Base-by-base conservation (phyloP, 176 grass and related monocot genomes). In the Raddia distichophylla region DNA sequence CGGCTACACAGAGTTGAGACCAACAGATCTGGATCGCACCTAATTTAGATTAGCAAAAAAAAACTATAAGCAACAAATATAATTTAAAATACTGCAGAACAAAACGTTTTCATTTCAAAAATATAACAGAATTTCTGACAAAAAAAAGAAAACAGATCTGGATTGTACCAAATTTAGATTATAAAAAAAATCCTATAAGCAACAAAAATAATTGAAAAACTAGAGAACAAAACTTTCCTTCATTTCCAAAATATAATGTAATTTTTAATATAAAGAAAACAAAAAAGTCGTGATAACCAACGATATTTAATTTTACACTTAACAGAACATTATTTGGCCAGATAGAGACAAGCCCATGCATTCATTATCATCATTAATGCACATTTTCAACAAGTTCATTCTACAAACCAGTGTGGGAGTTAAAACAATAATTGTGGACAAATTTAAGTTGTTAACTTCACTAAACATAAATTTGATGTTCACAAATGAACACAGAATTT, bases 21-120 rank as follows among this genome's bases (percentile, higher is more conserved):
- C 78, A 98, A 87, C 54, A 98, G 82, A 48, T 93, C 88, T 49
- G 93, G 67, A 69, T 98, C 85, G 5, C 96, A 98, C 96, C 96
- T 98, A 73, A 74, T 70, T 80, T 72, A 89, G 55, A 22, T 73
- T 73, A 81, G 73, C 48, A 62, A 74, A 69, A 89, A 89, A 80
- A 80, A 74, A 74, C 52, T 34, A 46, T 80, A 60, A 78, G 50
- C 32, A 87, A 40, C 3, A n/a, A 80, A 60, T 85, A 65, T 75
- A 14, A 83, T 83, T 66, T 73, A 66, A 14, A 11, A 61, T 49
- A 55, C 45, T 63, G 11, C 19, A 43, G 34, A 80, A 46, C 14
- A 17, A 56, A 15, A 17, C 37, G 66, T 64, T 13, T 48, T 37
- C 19, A 5, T 14, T n/a, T 65, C 50, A 37, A 83, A 44, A 18